A percentile compares a stretch with the other conserved stretches of the same genome.
These are phyloP conservation scores for Verticillium nubilum DNA, from an alignment of 2,329 filamentous ascomycete species.

Conservation along the genomic window DNA sequence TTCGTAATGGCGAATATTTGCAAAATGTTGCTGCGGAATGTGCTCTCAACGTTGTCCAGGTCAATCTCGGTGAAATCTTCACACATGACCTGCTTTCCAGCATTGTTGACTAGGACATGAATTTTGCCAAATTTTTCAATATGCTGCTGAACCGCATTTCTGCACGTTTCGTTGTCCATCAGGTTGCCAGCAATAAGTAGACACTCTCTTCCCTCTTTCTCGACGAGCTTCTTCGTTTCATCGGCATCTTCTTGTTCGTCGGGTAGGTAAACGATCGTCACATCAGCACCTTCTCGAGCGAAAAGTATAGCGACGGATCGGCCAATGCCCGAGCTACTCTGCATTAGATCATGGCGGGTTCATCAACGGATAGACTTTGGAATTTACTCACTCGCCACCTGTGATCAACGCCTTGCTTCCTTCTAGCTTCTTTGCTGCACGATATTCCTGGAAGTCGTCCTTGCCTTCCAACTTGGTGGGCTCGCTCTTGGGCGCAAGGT, in stretches of 20 bases:
- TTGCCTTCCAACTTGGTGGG: constrained; percentile 33
- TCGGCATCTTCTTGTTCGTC: constrained; percentile 52
- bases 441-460: constrained; percentile 28
- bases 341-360: not conserved
- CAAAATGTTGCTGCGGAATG: constrained; percentile 51
- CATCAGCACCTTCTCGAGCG: constrained; percentile 51
- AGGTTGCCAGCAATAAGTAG: constrained; percentile 43
- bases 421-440: constrained; percentile 41
- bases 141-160: constrained; percentile 45
- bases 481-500: constrained; percentile 33
- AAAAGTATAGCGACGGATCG: constrained; percentile 49
- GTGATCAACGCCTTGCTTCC: constrained; percentile 48
- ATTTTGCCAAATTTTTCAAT: constrained; percentile 40
- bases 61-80: constrained; percentile 47
- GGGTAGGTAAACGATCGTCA: constrained; percentile 49
- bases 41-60: constrained; percentile 47
- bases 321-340: constrained; percentile 45
- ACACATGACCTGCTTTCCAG: constrained; percentile 49
- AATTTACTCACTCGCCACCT: constrained; percentile 43
- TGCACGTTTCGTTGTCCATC: constrained; percentile 43
- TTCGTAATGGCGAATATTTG: constrained; percentile 57
- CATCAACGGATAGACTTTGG: not conserved
- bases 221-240: constrained; percentile 44
- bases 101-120: constrained; percentile 54
- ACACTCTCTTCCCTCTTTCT: constrained; percentile 41